These are phyloP conservation scores for Calycina herbarum DNA, from an alignment of 2,329 filamentous ascomycete genomes.

Conservation along the genomic window DNA sequence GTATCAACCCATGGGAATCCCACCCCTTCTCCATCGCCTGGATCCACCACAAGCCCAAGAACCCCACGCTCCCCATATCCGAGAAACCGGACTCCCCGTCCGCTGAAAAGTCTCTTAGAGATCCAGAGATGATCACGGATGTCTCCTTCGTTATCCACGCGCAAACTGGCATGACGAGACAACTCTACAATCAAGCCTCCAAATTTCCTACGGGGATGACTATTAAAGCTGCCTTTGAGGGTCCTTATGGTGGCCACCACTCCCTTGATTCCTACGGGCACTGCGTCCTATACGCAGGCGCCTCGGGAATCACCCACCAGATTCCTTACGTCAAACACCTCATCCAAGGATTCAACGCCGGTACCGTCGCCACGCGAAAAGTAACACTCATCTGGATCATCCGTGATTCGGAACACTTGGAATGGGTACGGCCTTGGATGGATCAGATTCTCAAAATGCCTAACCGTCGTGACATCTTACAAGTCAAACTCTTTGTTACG, in stretches of 20 bases:
- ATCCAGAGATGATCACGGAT: slow-evolving; percentile 42
- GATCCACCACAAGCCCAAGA: slow-evolving; percentile 56
- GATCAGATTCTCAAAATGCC: slow-evolving; percentile 74
- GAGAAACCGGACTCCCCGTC: slow-evolving; percentile 37
- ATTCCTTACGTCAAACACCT: slow-evolving; percentile 83
- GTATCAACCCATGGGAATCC: slow-evolving; percentile 67
- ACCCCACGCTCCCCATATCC: slow-evolving; percentile 37
- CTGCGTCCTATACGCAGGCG: slow-evolving; percentile 84
- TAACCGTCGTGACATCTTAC: slow-evolving; percentile 76
- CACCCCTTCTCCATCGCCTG: slow-evolving; percentile 81
- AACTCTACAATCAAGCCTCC: slow-evolving; percentile 70
- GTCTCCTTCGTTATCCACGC: slow-evolving; percentile 86
- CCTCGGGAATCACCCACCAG: slow-evolving; percentile 94
- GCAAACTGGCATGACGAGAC: slow-evolving; percentile 83
- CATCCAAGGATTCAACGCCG: slow-evolving; percentile 65
- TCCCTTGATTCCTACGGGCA: slow-evolving; percentile 91
- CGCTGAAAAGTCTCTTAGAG: slow-evolving; percentile 45
- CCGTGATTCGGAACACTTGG: slow-evolving; percentile 81
- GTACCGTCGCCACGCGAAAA: slow-evolving; percentile 76
- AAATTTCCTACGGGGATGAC: slow-evolving; percentile 29
- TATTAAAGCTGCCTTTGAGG: slow-evolving; percentile 71
- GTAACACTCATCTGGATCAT: slow-evolving; percentile 91
- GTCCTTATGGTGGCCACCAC: slow-evolving; percentile 83
- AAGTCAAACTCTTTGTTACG: slow-evolving; percentile 88
- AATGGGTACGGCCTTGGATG: slow-evolving; percentile 92